Evolutionary conservation across 495 filamentous ascomycete species (phyloP).

Genomic region (Tirmania nivea): DNA sequence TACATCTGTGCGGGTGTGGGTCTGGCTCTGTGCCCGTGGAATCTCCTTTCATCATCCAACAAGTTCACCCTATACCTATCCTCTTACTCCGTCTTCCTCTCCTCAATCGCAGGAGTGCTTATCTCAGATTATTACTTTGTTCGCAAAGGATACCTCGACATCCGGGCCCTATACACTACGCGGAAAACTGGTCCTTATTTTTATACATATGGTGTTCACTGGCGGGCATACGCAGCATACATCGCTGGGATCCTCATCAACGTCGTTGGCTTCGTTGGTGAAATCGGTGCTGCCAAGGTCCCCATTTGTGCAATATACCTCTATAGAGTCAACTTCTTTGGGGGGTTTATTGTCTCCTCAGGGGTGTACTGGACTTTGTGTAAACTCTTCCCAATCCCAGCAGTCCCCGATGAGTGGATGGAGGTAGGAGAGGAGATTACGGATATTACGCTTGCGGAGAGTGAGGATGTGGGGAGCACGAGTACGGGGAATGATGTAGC

Average conservation of each 20-base stretch:
- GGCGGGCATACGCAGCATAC: constrained; percentile 67
- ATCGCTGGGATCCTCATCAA: constrained; percentile 74
- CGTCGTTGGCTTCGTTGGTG: constrained; percentile 76
- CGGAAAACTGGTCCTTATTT: constrained; percentile 46
- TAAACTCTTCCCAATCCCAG: constrained; percentile 48
- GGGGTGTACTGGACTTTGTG: constrained; percentile 49
- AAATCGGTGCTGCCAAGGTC: constrained; percentile 29
- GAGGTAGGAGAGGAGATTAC: constrained; percentile 52
- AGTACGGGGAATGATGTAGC: not conserved
- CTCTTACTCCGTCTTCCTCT: constrained; percentile 88
- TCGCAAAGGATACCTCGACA: constrained; percentile 58
- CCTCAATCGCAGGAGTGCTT: constrained; percentile 79
- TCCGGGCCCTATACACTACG: constrained; percentile 60
- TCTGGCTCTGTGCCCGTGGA: constrained; percentile 78
- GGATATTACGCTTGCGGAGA: constrained; percentile 29
- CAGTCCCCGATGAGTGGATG: constrained; percentile 52
- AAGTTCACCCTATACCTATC: constrained; percentile 89
- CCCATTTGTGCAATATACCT: constrained; percentile 68
- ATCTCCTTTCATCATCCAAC: constrained; percentile 53
- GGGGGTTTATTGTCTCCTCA: constrained; percentile 51
- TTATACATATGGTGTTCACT: constrained; percentile 52
- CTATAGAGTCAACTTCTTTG: constrained; percentile 80
- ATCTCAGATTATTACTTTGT: constrained; percentile 79
- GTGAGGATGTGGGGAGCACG: constrained; percentile 7
- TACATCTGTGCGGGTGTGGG: constrained; percentile 73